Percentiles rank a stretch among this genome's conserved stretches.
phyloP scores from a whole-genome alignment of 2,329 filamentous ascomycete species.

The Ophiostoma sp. region DNA sequence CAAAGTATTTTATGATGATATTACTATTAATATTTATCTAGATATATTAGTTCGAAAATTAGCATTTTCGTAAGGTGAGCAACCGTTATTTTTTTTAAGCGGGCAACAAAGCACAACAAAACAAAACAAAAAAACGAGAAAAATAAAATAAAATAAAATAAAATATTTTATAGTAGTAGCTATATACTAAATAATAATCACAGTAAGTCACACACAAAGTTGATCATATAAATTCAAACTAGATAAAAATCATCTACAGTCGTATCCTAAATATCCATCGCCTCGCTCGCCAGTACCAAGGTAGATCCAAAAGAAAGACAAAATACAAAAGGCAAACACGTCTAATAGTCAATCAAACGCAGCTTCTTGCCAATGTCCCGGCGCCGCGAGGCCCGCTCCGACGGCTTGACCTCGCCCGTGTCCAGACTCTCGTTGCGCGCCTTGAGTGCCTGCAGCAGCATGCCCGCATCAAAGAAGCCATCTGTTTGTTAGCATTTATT shows the following conservation, averaged over 20 bases:
- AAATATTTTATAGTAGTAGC: too few relatives aligned
- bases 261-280: not conserved
- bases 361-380: conserved; percentile 71
- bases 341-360: conserved; percentile 61
- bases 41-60: too few relatives aligned
- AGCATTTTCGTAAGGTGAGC: too few relatives aligned
- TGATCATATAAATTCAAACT: not conserved
- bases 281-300: not conserved
- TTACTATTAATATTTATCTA: not conserved
- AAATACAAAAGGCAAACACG: not conserved
- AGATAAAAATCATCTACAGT: not conserved
- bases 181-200: too few relatives aligned
- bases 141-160: too few relatives aligned
- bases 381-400: conserved; percentile 56
- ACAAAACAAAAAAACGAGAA: too few relatives aligned
- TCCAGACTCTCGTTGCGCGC: conserved; percentile 56
- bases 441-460: conserved; percentile 84
- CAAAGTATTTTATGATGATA: not conserved
- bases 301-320: conserved; percentile 4
- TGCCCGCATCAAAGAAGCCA: conserved; percentile 95
- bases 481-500: conserved; percentile 50
- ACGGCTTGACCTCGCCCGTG: conserved; percentile 47
- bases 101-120: too few relatives aligned
- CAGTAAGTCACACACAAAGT: not conserved
- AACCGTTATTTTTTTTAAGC: too few relatives aligned